Evolutionary conservation across 805 yeast genomes (phyloP).

Genomic region (Wickerhamomyces pijperi): DNA sequence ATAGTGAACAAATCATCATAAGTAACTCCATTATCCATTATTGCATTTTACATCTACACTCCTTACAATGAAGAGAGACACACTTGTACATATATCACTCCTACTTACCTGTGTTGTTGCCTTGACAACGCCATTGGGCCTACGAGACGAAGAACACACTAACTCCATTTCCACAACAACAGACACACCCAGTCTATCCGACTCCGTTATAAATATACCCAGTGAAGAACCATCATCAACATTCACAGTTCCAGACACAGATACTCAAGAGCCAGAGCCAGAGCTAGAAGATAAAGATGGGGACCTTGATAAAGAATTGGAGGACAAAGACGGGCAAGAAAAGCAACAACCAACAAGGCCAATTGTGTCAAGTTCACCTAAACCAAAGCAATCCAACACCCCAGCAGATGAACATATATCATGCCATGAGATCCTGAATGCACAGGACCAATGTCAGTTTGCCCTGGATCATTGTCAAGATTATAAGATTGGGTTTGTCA

Average conservation of each 20-base stretch:
- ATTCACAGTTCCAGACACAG: not conserved
- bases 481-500: conserved; percentile 16
- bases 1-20: too few relatives aligned
- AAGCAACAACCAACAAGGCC: not conserved
- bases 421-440: conserved; percentile 12
- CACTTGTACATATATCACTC: too few relatives aligned
- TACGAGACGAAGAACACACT: too few relatives aligned
- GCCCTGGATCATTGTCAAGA: conserved; percentile 13
- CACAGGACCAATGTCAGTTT: conserved; percentile 12
- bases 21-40: too few relatives aligned
- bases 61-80: too few relatives aligned
- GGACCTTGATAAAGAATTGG: not conserved
- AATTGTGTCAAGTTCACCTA: not conserved
- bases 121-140: too few relatives aligned
- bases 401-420: not conserved
- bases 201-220: too few relatives aligned
- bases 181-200: too few relatives aligned
- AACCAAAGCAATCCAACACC: not conserved
- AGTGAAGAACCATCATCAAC: not conserved
- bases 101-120: too few relatives aligned
- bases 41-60: too few relatives aligned
- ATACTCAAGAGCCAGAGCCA: not conserved
- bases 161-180: too few relatives aligned
- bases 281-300: not conserved
- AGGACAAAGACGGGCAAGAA: not conserved